phyloP scores from a whole-genome alignment of 2,329 filamentous ascomycete genomes.

The Aspergillus sclerotialis region DNA sequence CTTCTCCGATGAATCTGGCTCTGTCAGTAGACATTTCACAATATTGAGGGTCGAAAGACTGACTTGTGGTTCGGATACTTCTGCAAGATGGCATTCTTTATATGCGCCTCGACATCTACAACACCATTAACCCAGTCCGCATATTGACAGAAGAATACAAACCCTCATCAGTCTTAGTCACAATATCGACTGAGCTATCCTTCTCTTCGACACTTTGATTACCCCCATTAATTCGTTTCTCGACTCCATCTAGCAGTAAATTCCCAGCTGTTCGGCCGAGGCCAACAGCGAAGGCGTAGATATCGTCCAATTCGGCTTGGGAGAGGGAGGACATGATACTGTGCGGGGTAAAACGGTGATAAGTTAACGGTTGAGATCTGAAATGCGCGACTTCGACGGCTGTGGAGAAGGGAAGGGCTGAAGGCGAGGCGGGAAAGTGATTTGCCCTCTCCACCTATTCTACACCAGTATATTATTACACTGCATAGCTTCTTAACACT shows the following conservation, averaged over 20 bases:
- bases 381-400: too few species aligned
- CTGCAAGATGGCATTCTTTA: constrained; percentile 51
- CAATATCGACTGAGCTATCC: constrained; percentile 68
- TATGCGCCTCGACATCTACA: constrained; percentile 64
- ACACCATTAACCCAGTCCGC: constrained; percentile 4
- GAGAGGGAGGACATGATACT: constrained; percentile 16
- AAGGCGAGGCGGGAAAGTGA: not conserved
- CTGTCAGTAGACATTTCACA: not conserved
- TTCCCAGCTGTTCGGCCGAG: constrained; percentile 63
- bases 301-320: constrained; percentile 50
- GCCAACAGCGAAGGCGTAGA: constrained; percentile 65
- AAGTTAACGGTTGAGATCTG: not conserved
- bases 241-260: constrained; percentile 59
- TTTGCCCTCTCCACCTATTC: not conserved
- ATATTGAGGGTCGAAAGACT: constrained; percentile 17
- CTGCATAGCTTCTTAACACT: too few species aligned
- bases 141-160: constrained; percentile 4
- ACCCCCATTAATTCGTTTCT: constrained; percentile 44
- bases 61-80: constrained; percentile 62
- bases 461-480: not conserved
- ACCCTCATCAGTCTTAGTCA: constrained; percentile 71
- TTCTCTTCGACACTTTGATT: constrained; percentile 54
- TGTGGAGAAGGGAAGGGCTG: too few species aligned
- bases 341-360: not conserved
- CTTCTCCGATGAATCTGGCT: constrained; percentile 66